Percentiles rank a stretch among this genome's conserved stretches.
These are phyloP conservation scores for Hydrangea macrophylla DNA, from an alignment of 148 eudicot species.

Conservation along the genomic window DNA sequence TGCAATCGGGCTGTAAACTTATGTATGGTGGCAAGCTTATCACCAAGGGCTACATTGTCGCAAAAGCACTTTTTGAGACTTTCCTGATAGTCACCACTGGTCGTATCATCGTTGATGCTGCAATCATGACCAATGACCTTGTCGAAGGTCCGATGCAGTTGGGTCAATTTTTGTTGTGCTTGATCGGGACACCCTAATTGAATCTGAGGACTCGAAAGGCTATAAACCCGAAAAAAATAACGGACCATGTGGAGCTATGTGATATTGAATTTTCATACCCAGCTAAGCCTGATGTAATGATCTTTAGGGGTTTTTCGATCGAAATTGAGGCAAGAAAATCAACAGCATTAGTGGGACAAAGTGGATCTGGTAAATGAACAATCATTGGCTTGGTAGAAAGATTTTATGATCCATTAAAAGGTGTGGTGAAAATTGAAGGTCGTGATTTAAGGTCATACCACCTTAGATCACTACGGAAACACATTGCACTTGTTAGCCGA, in stretches of 20 bases:
- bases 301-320: conserved; percentile 61
- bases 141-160: conserved; percentile 73
- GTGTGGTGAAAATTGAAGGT: conserved; percentile 58
- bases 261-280: conserved; percentile 69
- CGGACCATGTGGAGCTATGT: conserved; percentile 51
- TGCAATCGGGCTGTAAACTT: conserved; percentile 72
- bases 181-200: conserved; percentile 61
- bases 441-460: conserved; percentile 50
- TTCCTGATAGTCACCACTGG: conserved; percentile 86
- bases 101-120: conserved; percentile 83
- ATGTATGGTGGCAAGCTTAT: conserved; percentile 82
- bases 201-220: conserved; percentile 68
- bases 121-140: conserved; percentile 79
- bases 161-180: conserved; percentile 64
- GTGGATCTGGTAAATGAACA: conserved; percentile 88
- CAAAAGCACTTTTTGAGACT: conserved; percentile 58
- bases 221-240: conserved; percentile 42
- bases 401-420: conserved; percentile 69
- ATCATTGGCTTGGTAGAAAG: conserved; percentile 66
- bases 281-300: conserved; percentile 41
- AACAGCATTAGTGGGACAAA: conserved; percentile 76
- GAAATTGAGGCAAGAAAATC: conserved; percentile 64
- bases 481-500: conserved; percentile 80
- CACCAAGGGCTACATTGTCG: conserved; percentile 40
- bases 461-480: conserved; percentile 57